Conservation (phyloP, 305 asterid genomes). For the Rubia peregrina region DNA sequence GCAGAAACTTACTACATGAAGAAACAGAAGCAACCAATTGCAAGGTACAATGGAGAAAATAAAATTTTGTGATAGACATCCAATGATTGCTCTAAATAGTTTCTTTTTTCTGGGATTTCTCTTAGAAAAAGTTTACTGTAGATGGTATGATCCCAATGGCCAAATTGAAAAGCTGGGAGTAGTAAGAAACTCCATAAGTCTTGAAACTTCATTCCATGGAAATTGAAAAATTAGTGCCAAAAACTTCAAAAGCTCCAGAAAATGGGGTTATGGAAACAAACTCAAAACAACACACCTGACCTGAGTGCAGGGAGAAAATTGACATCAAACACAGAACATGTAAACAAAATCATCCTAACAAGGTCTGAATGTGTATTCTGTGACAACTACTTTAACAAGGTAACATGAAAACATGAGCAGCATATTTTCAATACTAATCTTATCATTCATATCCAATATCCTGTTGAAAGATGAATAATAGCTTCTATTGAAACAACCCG, state of each 20-base stretch:
- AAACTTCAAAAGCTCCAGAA: not conserved
- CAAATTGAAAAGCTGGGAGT: not conserved
- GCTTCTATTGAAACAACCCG: not conserved
- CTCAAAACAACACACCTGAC: not conserved
- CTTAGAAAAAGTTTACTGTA: not conserved
- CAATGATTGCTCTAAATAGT: not conserved
- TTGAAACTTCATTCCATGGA: not conserved
- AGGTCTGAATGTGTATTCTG: not conserved
- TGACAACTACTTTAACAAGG: not conserved
- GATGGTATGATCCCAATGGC: not conserved
- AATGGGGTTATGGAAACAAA: slow-evolving; percentile 4
- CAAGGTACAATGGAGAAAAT: not conserved
- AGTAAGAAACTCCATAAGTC: not conserved
- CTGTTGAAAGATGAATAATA: not conserved
- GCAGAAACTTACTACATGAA: not conserved
- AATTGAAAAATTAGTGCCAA: not conserved
- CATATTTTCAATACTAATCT: not conserved
- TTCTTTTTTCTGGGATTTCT: not conserved
- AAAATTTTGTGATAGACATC: not conserved
- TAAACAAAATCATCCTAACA: not conserved
- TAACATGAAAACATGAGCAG: not conserved
- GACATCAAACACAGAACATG: not conserved
- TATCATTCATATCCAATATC: not conserved
- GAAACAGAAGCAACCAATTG: not conserved
- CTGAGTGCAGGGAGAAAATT: not conserved